Evolutionary conservation across 2,329 filamentous ascomycete genomes (phyloP).

Genomic region (Botrytis squamosa): DNA sequence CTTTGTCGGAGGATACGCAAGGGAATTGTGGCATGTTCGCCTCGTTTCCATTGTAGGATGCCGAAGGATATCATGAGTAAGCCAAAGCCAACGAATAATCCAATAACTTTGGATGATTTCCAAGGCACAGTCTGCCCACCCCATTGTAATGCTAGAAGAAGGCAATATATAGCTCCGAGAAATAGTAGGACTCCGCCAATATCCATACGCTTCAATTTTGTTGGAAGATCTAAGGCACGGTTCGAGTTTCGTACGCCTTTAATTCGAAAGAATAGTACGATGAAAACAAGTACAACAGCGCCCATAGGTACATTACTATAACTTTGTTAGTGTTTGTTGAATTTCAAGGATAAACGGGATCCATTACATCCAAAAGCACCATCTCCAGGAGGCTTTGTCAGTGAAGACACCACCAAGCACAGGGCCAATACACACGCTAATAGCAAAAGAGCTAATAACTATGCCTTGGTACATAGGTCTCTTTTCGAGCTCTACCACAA

Average conservation of each 20-base stretch:
- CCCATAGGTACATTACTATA: constrained; percentile 36
- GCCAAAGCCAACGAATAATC: constrained; percentile 39
- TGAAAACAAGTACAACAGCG: constrained; percentile 40
- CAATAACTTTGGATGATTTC: constrained; percentile 40
- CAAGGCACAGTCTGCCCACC: constrained; percentile 42
- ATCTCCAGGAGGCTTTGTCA: constrained; percentile 45
- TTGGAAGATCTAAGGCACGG: constrained; percentile 26
- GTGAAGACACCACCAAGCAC: constrained; percentile 62
- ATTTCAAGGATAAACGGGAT: constrained; percentile 17
- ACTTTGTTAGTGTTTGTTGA: neutral
- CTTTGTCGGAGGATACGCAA: constrained; percentile 40
- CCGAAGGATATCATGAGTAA: constrained; percentile 37
- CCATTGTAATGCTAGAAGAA: constrained; percentile 44
- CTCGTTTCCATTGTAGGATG: constrained; percentile 31
- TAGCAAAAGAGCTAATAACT: constrained; percentile 20
- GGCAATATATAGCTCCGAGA: constrained; percentile 40
- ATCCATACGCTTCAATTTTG: constrained; percentile 39
- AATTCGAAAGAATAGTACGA: constrained; percentile 45
- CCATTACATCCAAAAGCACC: constrained; percentile 40
- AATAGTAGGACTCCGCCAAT: constrained; percentile 40
- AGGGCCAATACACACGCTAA: constrained; percentile 45
- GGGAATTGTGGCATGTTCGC: constrained; percentile 37
- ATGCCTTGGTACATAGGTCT: constrained; percentile 20
- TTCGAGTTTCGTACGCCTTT: constrained; percentile 41
- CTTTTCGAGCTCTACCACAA: constrained; percentile 40